Evolutionary conservation across 805 yeast species (phyloP).

Genomic region (Saturnispora mendoncae): DNA sequence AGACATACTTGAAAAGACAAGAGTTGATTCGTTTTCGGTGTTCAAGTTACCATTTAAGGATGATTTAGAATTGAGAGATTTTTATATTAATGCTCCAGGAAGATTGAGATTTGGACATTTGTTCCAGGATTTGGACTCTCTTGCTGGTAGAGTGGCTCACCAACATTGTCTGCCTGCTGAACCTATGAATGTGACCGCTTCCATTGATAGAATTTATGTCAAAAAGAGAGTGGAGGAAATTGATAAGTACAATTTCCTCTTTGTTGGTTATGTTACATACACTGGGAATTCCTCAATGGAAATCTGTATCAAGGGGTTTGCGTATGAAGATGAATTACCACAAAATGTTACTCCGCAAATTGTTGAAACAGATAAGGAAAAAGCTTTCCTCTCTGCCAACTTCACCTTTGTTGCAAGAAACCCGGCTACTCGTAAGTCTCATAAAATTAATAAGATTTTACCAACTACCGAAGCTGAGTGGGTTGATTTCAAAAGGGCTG

Average conservation of each 20-base stretch:
- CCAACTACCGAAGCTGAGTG: constrained; percentile 72
- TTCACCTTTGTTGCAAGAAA: constrained; percentile 95
- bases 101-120: constrained; percentile 85
- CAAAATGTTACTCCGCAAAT: constrained; percentile 40
- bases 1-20: constrained; percentile 60
- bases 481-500: constrained; percentile 81
- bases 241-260: constrained; percentile 60
- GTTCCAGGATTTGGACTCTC: constrained; percentile 88
- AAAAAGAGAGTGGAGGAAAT: constrained; percentile 77
- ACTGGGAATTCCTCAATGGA: constrained; percentile 96
- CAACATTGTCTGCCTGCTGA: constrained; percentile 92
- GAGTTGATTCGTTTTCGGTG: constrained; percentile 68
- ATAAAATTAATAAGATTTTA: constrained; percentile 72
- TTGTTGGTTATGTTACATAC: constrained; percentile 91
- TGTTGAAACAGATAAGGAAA: constrained; percentile 44
- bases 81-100: constrained; percentile 87
- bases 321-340: constrained; percentile 52
- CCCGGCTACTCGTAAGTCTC: constrained; percentile 84
- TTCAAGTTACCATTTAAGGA: constrained; percentile 73
- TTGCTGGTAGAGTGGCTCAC: constrained; percentile 91
- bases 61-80: constrained; percentile 73
- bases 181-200: constrained; percentile 92
- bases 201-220: constrained; percentile 86
- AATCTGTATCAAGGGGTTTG: constrained; percentile 81
- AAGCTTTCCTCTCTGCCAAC: constrained; percentile 77